Evolutionary conservation across 2,329 filamentous ascomycete genomes (phyloP), one percentile per base, ranked within the genome.

Genomic region (Drechslerella dactyloides): DNA sequence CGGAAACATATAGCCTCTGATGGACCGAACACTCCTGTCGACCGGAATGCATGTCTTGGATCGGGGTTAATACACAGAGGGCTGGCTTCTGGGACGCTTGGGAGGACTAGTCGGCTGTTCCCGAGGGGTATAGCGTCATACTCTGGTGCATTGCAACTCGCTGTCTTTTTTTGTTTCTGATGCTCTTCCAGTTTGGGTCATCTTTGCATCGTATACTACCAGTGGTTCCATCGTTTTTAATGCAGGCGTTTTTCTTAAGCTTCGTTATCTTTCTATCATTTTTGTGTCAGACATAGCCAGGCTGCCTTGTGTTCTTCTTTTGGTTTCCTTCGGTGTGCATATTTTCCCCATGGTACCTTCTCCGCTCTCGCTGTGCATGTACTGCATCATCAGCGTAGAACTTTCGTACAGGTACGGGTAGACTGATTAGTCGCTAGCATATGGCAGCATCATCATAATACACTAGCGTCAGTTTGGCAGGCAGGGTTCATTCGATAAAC

Each of bases 201-300:
- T 44, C 21, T 44, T 46, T 44, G 37, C 44, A 35, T 58, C 21
- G 46, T 54, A 48, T 62, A 55, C 50, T 50, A 42, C 42, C 15
- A 23, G 46, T 51, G 27, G 8, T 33, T 33, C 27, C 8, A 33
- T 33, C 4, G 4, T 51, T 7, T 13, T 21, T 23, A 54, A 50
- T 64, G 54, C 48, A 70, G 66, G 66, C 66, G 66, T 70, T 70
- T 21, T 53, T 54, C 40, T 33, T 51, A n/a, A n/a, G n/a, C 54
- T 15, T 33, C 27, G 27, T 33, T 3, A 4, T 33, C 21, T 53
- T n/a, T 53, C 55, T 48, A 27, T 52, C 21, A 23, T 57, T 35
- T 51, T n/a, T 55, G 15, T 37, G 21, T 23, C 13, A 27, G 10
- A 24, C 50, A 46, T 42, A 51, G 17, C 23, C 33, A 24, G n/a